A percentile compares a stretch with the other conserved stretches of the same genome.
phyloP scores from a whole-genome alignment of 2,329 filamentous ascomycete genomes.

The Onygena corvina region DNA sequence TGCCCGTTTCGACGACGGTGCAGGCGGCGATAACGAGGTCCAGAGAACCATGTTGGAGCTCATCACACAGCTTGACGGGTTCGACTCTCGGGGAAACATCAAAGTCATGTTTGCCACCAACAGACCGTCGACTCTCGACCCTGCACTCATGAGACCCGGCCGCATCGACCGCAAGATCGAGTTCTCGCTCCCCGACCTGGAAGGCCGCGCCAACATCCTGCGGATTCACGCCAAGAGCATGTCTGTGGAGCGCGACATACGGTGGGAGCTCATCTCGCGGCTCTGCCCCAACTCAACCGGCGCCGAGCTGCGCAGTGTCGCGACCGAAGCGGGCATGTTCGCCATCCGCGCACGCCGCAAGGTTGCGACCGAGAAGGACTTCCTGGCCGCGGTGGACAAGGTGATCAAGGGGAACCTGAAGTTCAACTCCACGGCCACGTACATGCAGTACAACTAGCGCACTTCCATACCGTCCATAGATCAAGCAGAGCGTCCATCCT shows the following conservation, averaged over 20 bases:
- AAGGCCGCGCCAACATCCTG: constrained; percentile 92
- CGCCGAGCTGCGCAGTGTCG: constrained; percentile 89
- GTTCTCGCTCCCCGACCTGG: constrained; percentile 92
- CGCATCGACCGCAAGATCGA: constrained; percentile 99
- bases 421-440: constrained; percentile 96
- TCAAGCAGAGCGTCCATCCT: too few relatives aligned
- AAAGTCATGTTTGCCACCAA: constrained; percentile 99
- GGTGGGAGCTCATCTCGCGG: constrained; percentile 96
- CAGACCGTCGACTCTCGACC: constrained; percentile 85
- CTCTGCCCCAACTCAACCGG: constrained; percentile 95
- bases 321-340: constrained; percentile 97
- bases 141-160: constrained; percentile 91
- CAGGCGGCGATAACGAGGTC: constrained; percentile 93
- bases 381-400: constrained; percentile 95
- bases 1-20: constrained; percentile 90
- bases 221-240: constrained; percentile 99
- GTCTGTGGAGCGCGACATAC: constrained; percentile 96
- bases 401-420: constrained; percentile 98
- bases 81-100: constrained; percentile 94
- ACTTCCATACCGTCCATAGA: too few relatives aligned
- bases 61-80: constrained; percentile 92
- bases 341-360: constrained; percentile 89
- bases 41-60: constrained; percentile 96
- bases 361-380: constrained; percentile 98
- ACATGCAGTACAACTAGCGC: constrained; percentile 94